Percentiles rank a stretch among this genome's conserved stretches.
Conservation (phyloP, 73 alveolate genomes). For the Paramecium caudatum region DNA sequence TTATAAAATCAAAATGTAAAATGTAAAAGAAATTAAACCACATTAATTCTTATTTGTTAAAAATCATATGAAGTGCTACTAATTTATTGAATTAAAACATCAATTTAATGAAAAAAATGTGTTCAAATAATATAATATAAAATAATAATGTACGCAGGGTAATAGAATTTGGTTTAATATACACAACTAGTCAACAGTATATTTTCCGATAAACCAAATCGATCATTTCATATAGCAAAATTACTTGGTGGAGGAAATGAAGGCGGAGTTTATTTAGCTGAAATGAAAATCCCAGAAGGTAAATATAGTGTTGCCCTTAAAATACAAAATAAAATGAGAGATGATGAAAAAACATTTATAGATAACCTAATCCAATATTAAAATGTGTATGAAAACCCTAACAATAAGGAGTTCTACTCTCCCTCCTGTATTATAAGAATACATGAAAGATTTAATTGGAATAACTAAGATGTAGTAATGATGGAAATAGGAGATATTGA, state of each 20-base stretch:
- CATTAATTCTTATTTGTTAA: no score
- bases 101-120: no score
- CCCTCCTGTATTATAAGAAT: neutral
- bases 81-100: no score
- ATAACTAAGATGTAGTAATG: neutral
- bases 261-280: neutral
- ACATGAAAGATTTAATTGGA: neutral
- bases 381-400: neutral
- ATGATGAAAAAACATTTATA: neutral
- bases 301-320: neutral
- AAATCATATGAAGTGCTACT: no score
- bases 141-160: no score
- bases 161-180: no score
- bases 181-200: no score
- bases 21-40: no score
- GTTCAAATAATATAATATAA: no score
- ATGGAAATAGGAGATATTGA: neutral
- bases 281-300: neutral
- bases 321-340: neutral
- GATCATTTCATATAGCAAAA: neutral
- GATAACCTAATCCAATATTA: neutral
- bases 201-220: no score
- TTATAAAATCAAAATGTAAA: no score
- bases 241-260: neutral
- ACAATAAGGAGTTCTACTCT: no score